Base-by-base conservation (phyloP, 495 filamentous ascomycete genomes). In the Astrothelium subdiscretum region DNA sequence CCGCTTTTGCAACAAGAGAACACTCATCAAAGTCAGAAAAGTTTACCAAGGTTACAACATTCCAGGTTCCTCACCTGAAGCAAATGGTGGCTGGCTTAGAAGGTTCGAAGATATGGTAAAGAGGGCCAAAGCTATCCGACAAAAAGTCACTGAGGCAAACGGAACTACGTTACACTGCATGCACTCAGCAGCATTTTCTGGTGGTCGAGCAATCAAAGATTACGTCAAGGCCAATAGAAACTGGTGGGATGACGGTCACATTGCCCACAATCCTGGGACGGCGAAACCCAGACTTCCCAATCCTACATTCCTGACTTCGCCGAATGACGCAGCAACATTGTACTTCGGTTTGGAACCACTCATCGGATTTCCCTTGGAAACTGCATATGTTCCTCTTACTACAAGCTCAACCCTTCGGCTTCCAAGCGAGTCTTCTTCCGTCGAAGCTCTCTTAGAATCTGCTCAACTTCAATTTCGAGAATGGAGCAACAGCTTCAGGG, bases 241-340 rank as follows among this genome's bases (percentile, higher is more conserved):
- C 6, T 40, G 35, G 35, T 40, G 35, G 35, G 15, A 40, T 6
- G 5, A 6, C 35, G 35, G 35, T 15, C 6, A 40, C 6, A 40
- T 15, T 40, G 15, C 15, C 15, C 35, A 15, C 35, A 40, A 40
- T 40, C 35, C 35, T 15, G 6, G 15, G 15, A 40, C 6, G 5
- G 35, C 15, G 35, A 40, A 38, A 40, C n/a, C 59, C 11, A 62
- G 62, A 42, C 32, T 62, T 51, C 52, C 62, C 22, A 76, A 77
- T 60, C 74, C 74, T 20, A 73, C 69, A 63, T 74, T 78, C 63
- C 24, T 32, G 24, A 15, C 52, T 31, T 18, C 35, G 13, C 38
- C 38, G 26, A 59, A 13, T 31, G 32, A 59, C 24, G 54, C 52
- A 4, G 54, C 60, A 13, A 65, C 58, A 15, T 54, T 70, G 26